These are phyloP conservation scores for Schizosaccharomyces pombe DNA, from an alignment of 805 yeast genomes.

Conservation along the genomic window DNA sequence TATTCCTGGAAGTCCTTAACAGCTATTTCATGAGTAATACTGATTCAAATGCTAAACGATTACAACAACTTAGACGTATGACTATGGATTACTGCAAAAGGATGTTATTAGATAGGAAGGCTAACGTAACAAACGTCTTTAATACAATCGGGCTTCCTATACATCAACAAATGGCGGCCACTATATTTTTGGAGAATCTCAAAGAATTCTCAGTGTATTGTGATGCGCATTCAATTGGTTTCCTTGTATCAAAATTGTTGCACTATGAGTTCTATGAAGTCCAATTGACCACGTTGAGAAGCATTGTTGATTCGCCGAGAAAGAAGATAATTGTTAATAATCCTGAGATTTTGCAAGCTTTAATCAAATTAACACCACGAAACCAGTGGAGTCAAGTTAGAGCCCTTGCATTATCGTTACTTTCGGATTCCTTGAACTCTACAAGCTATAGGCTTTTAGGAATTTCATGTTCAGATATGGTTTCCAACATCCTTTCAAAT, in stretches of 20 bases:
- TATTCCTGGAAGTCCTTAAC: neutral
- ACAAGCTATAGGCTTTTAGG: neutral
- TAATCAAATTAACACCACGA: neutral
- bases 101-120: conserved; percentile 5
- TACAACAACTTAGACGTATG: neutral
- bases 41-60: neutral
- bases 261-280: neutral
- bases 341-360: neutral
- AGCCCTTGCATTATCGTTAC: neutral
- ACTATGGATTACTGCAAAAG: conserved; percentile 3
- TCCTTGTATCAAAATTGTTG: neutral
- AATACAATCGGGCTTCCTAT: neutral
- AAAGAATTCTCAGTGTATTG: neutral
- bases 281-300: neutral
- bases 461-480: neutral
- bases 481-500: neutral
- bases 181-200: neutral
- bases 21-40: neutral
- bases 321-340: neutral
- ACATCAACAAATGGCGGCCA: neutral
- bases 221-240: neutral
- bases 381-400: neutral
- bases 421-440: neutral
- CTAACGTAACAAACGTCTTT: neutral
- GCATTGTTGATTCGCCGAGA: neutral